Conservation (phyloP, 345 rosid genomes). For the Murraya paniculata region DNA sequence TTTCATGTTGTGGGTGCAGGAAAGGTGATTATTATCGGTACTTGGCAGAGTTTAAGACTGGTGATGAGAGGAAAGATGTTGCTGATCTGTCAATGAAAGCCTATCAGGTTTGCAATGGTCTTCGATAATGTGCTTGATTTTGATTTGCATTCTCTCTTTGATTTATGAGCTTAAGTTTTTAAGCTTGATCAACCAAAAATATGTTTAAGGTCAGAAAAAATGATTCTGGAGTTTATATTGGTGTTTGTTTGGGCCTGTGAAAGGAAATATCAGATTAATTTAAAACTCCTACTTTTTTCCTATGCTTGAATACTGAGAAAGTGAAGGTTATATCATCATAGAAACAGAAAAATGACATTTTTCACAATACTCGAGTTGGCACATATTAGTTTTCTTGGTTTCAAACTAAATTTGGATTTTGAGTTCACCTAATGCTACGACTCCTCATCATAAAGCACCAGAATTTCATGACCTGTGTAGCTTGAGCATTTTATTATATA, state of each 20-base stretch:
- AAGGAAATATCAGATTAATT: not conserved
- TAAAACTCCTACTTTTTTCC: not conserved
- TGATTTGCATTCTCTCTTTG: not conserved
- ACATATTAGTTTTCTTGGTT: not conserved
- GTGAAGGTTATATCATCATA: not conserved
- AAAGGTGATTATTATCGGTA: conserved; percentile 74
- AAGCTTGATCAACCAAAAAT: not conserved
- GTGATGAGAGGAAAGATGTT: conserved; percentile 51
- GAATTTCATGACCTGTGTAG: not conserved
- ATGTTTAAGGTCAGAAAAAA: not conserved
- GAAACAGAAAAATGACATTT: not conserved
- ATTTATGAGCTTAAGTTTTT: not conserved
- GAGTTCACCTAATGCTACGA: not conserved
- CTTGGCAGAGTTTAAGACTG: conserved; percentile 54
- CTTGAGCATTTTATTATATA: not conserved
- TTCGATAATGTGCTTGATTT: not conserved
- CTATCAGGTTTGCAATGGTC: conserved; percentile 41
- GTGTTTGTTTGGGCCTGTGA: not conserved
- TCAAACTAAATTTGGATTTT: not conserved
- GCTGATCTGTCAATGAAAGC: conserved; percentile 69
- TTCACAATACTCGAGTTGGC: not conserved
- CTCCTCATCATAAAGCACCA: not conserved
- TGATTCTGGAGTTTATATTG: not conserved
- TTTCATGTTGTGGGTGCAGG: conserved; percentile 35
- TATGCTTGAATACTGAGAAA: not conserved